phyloP scores from a whole-genome alignment of 345 rosid genomes.

The Psidium friedrichsthalianum region DNA sequence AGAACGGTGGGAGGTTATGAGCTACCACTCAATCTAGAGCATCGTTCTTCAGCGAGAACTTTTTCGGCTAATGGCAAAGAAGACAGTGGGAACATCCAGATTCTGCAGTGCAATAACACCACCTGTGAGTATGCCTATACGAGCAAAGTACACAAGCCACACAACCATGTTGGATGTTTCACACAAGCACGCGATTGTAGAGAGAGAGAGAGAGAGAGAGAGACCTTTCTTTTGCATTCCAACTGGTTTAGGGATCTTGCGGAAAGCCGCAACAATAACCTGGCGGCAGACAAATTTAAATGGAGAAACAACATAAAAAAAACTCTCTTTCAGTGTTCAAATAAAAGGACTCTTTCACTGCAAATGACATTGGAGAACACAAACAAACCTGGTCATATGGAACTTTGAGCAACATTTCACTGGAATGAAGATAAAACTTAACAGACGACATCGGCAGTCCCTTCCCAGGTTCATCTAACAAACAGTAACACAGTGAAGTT shows the following conservation, averaged over 20 bases:
- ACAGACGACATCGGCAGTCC: constrained; percentile 40
- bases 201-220: constrained; percentile 4
- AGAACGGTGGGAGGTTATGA: background rate
- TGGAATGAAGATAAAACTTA: constrained; percentile 54
- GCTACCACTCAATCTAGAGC: constrained; percentile 42
- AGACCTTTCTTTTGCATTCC: constrained; percentile 95
- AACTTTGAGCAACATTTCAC: constrained; percentile 67
- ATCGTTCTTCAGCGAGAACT: constrained; percentile 28
- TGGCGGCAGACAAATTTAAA: constrained; percentile 6
- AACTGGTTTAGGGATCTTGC: constrained; percentile 64
- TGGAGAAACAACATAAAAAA: background rate
- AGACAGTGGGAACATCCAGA: constrained; percentile 71
- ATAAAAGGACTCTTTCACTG: background rate
- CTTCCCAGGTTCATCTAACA: constrained; percentile 25
- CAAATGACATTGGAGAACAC: background rate
- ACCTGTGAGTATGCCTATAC: background rate
- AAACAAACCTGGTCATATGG: constrained; percentile 45
- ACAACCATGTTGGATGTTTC: background rate
- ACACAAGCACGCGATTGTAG: background rate
- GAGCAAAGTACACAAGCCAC: background rate
- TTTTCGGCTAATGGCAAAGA: constrained; percentile 63
- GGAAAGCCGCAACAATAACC: constrained; percentile 63
- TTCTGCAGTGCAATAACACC: constrained; percentile 28
- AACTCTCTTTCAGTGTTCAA: background rate
- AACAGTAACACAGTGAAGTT: background rate